Evolutionary conservation across 2,329 filamentous ascomycete genomes (phyloP).

Genomic region (Chaetomium olivaceum): DNA sequence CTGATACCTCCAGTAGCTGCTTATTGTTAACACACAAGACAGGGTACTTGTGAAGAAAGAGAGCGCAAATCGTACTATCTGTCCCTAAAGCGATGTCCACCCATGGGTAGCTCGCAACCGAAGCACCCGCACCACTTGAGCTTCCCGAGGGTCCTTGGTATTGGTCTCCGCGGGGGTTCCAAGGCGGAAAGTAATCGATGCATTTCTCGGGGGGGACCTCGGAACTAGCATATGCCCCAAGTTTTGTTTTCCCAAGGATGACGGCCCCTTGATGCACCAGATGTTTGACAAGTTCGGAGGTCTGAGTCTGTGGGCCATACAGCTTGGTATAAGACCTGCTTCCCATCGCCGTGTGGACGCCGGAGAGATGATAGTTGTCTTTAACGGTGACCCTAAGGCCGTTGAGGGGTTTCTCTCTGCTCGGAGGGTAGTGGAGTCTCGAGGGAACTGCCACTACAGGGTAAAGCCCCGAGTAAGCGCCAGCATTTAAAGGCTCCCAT

Average conservation of each 20-base stretch:
- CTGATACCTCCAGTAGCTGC: constrained; percentile 1
- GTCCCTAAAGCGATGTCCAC: not conserved
- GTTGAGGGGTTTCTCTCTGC: not conserved
- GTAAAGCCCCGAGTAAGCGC: not conserved
- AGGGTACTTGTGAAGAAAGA: not conserved
- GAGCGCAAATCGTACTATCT: not conserved
- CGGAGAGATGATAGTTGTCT: not conserved
- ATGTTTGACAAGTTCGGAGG: not conserved
- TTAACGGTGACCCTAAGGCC: not conserved
- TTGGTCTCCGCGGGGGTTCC: not conserved
- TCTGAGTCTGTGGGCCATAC: not conserved
- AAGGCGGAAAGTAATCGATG: not conserved
- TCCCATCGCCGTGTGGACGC: not conserved
- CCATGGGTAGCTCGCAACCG: not conserved
- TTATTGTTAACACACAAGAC: not conserved
- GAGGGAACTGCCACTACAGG: not conserved
- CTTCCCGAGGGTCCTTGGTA: not conserved
- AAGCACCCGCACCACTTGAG: not conserved
- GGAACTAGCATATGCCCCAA: not conserved
- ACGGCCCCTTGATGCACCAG: not conserved
- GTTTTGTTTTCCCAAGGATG: not conserved
- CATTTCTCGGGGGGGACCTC: not conserved
- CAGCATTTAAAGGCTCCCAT: not conserved
- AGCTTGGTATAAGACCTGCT: not conserved
- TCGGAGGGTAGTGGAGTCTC: not conserved